These are phyloP conservation scores for Xylaria flabelliformis DNA, from an alignment of 495 filamentous ascomycete species.

Conservation along the genomic window DNA sequence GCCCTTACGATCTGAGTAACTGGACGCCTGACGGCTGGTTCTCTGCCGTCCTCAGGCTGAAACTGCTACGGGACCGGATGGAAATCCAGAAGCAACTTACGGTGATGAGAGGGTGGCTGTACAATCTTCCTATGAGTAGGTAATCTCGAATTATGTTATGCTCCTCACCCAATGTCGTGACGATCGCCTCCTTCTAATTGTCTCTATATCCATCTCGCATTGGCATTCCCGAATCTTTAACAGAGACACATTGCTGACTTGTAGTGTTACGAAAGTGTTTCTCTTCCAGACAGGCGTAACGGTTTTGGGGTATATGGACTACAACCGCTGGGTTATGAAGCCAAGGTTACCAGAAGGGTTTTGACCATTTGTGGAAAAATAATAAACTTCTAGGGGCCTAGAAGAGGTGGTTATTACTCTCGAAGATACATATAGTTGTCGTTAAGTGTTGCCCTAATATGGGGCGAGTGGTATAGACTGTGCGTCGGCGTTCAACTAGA, in stretches of 20 bases:
- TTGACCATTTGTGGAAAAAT: background rate
- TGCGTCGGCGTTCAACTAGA: no score
- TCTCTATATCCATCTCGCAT: background rate
- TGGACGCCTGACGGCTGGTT: conserved; percentile 67
- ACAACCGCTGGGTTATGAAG: conserved; percentile 33
- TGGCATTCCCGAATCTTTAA: no score
- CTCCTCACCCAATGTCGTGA: no score
- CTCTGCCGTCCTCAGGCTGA: conserved; percentile 53
- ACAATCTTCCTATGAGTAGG: conserved; percentile 55
- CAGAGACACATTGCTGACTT: no score
- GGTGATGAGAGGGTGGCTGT: conserved; percentile 59
- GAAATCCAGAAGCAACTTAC: conserved; percentile 50
- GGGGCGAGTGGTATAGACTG: background rate
- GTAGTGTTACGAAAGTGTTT: conserved; percentile 42
- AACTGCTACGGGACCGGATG: conserved; percentile 43
- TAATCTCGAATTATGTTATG: background rate
- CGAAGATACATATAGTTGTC: background rate
- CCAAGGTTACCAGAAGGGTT: background rate
- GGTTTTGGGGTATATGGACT: conserved; percentile 32
- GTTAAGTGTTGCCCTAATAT: background rate
- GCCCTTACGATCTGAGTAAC: conserved; percentile 49
- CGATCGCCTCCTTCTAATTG: background rate
- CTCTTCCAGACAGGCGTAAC: conserved; percentile 48
- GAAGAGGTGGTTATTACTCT: background rate
- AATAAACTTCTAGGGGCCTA: background rate